A percentile compares a stretch with the other conserved stretches of the same genome.
Conservation (phyloP, 1,284 basidiomycete genomes). For the Irpex sp. region DNA sequence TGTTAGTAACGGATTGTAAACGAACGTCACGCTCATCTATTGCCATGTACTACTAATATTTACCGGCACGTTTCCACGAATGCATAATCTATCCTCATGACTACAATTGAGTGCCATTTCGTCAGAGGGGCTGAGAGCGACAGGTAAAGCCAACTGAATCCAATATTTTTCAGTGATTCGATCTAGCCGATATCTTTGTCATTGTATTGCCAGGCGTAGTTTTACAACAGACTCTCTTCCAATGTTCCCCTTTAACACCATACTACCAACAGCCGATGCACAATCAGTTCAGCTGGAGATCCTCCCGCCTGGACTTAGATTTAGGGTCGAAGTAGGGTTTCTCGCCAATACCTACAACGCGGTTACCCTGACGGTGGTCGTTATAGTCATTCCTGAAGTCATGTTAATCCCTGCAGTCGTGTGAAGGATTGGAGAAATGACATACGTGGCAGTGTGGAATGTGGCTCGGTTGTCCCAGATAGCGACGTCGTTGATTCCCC, state of each 20-base stretch:
- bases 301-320: slow-evolving; percentile 44
- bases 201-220: too few species aligned
- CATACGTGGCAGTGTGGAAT: slow-evolving; percentile 49
- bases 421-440: neutral
- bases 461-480: slow-evolving; percentile 56
- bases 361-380: slow-evolving; percentile 39
- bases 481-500: slow-evolving; percentile 46
- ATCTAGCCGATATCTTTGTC: too few species aligned
- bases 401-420: neutral
- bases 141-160: too few species aligned
- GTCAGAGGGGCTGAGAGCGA: too few species aligned
- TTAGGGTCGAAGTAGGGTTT: slow-evolving; percentile 55
- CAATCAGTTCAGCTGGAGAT: slow-evolving; percentile 22
- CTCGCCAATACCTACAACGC: slow-evolving; percentile 45
- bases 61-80: neutral
- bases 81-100: neutral
- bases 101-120: too few species aligned
- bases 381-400: slow-evolving; percentile 42
- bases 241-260: neutral
- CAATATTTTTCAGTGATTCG: too few species aligned
- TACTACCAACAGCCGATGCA: too few species aligned
- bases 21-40: neutral
- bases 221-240: neutral
- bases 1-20: slow-evolving; percentile 16
- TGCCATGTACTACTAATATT: neutral